Evolutionary conservation across 2,329 filamentous ascomycete genomes (phyloP), one percentile per base, ranked within the genome.

Genomic region (Fusarium lyarnte): DNA sequence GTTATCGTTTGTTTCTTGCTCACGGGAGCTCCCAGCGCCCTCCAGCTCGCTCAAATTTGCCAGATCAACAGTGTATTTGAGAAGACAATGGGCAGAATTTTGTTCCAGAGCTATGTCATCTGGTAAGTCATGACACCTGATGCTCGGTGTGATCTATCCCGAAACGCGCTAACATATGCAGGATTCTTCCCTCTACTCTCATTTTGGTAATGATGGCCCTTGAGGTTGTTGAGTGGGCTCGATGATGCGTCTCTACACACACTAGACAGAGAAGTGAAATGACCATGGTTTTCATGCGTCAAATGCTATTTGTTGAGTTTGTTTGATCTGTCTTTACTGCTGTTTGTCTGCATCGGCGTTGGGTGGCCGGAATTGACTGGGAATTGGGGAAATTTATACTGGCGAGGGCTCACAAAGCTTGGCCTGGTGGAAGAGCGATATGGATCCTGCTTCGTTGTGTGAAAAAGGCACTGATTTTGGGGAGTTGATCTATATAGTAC

Each of bases 21-120:
- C 74, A 95, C 94, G 1, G 96, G 96, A 39, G 96, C 96, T 6
- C 96, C 96, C 10, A 97, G 93, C 71, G 96, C 96, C 31, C 86
- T 99, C 72, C 96, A 99, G 83, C 85, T 99, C 78, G 95, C 96
- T 11, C 96, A 99, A 84, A 99, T 99, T 69, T 99, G 96, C 84
- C 96, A 98, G 87, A 93, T 98, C 84, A 99, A 99, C 82, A 92
- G 92, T 71, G 96, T 99, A 14, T 99, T 94, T 81, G 95, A 98
- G 86, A 90, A 92, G 23, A 94, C 96, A 53, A 98, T 99, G 95
- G 93, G 93, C 70, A 93, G 90, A 81, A 88, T 99, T 63, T 84
- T 98, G 55, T 97, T 98, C 85, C 95, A 98, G 85, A 98, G 95
- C 84, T 84, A 84, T 70, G 82, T 99, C 66, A 91, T 98, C 72